These are phyloP conservation scores for Daldinia grandis DNA, from an alignment of 495 filamentous ascomycete species.

Conservation along the genomic window DNA sequence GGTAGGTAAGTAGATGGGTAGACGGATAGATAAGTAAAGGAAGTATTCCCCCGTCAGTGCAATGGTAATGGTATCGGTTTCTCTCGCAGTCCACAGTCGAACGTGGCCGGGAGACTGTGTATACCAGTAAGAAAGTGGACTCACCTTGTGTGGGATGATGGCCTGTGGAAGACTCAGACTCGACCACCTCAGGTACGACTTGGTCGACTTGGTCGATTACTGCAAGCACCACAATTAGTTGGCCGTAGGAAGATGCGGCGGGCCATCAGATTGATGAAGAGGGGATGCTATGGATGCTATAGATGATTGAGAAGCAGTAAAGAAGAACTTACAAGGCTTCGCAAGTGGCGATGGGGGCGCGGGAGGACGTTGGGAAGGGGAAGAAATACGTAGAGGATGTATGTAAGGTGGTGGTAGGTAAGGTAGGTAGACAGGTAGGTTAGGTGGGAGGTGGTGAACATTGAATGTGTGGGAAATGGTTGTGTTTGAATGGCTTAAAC, in stretches of 20 bases:
- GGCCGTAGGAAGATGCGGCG: constrained; percentile 5
- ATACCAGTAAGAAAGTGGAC: constrained; percentile 38
- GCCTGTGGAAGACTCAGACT: constrained; percentile 23
- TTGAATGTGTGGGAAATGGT: constrained; percentile 34
- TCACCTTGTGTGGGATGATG: constrained; percentile 42
- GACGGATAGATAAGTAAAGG: constrained; percentile 10
- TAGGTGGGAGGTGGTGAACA: constrained; percentile 24
- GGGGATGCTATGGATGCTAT: neutral
- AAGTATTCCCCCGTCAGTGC: neutral
- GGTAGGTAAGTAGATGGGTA: neutral
- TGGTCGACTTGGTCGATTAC: constrained; percentile 14
- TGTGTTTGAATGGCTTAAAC: constrained; percentile 38
- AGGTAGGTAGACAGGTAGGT: constrained; percentile 22
- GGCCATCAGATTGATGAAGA: constrained; percentile 24
- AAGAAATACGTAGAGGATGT: constrained; percentile 37
- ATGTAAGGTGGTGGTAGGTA: constrained; percentile 21
- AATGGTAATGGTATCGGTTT: neutral
- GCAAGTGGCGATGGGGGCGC: constrained; percentile 30
- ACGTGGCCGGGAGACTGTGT: constrained; percentile 22
- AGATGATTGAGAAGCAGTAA: constrained; percentile 4
- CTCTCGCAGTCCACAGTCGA: constrained; percentile 4
- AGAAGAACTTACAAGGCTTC: constrained; percentile 27
- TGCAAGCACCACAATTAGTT: constrained; percentile 29
- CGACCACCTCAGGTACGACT: constrained; percentile 30
- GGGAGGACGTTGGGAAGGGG: constrained; percentile 32